Evolutionary conservation across 2,329 filamentous ascomycete genomes (phyloP).

Genomic region (Aspergillus unguis): DNA sequence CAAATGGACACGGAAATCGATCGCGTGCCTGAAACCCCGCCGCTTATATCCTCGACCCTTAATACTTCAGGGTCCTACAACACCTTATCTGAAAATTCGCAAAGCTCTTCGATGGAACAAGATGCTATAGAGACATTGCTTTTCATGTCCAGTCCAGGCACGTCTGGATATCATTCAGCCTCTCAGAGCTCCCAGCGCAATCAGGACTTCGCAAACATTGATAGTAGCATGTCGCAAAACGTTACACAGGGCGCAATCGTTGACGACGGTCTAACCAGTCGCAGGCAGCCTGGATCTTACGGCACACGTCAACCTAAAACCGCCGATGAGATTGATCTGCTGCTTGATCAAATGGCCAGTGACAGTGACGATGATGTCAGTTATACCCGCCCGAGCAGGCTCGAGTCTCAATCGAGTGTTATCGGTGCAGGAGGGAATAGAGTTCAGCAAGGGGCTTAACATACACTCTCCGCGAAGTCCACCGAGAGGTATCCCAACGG

Average conservation of each 20-base stretch:
- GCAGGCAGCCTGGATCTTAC: background rate
- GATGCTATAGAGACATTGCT: slow-evolving; percentile 51
- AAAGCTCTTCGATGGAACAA: slow-evolving; percentile 48
- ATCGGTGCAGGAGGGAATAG: background rate
- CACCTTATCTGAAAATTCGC: slow-evolving; percentile 35
- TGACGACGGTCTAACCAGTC: slow-evolving; percentile 12
- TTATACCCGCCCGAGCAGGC: background rate
- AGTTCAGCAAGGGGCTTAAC: background rate
- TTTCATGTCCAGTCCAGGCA: slow-evolving; percentile 51
- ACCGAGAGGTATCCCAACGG: too few relatives aligned
- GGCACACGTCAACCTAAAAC: slow-evolving; percentile 31
- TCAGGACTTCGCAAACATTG: slow-evolving; percentile 17
- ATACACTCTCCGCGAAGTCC: too few relatives aligned
- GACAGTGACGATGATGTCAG: slow-evolving; percentile 34
- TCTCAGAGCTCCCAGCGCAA: slow-evolving; percentile 33
- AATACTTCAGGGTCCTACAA: slow-evolving; percentile 21
- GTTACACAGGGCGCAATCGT: slow-evolving; percentile 16
- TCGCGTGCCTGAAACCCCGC: slow-evolving; percentile 31
- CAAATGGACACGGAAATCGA: slow-evolving; percentile 18
- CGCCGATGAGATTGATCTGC: slow-evolving; percentile 41
- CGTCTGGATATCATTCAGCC: slow-evolving; percentile 43
- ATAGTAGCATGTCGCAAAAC: slow-evolving; percentile 26
- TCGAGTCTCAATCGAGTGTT: background rate
- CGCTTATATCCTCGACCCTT: slow-evolving; percentile 25
- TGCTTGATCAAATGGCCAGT: slow-evolving; percentile 41